Evolutionary conservation across 176 grass and related monocot genomes (phyloP), one percentile per base, ranked within the genome.

Genomic region (Paspalum vaginatum): DNA sequence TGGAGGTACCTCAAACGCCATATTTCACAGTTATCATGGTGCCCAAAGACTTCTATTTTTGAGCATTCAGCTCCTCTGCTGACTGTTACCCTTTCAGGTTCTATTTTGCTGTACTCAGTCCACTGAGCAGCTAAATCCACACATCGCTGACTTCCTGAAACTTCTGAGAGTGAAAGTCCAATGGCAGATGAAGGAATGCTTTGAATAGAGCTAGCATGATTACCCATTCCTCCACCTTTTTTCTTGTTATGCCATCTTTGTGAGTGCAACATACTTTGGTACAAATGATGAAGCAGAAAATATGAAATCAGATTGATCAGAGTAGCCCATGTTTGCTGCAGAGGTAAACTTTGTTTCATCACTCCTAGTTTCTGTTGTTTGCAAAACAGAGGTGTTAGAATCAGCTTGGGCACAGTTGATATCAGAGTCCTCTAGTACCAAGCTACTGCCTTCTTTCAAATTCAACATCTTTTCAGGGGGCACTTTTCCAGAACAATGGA

Each of bases 1-100:
- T 57, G 50, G 44, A 73, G 42, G 59, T 62, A 94, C 92, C 92
- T 94, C 57, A 91, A 67, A 69, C 86, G 92, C 92, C 88, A 94
- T 67, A 44, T 61, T 75, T 94, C 83, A 75, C 92, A 94, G 65
- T 71, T 76, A 53, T 88, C 92, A 44, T 78, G 75, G 22, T 70
- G 66, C 40, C 46, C 69, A 84, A 73, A 66, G 72, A 78, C 81
- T 51, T 81, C 76, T 62, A 12, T 65, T 82, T 39, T 43, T 70
- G 70, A 74, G 57, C 13, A 57, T 69, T 42, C 48, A 5, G 44
- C 12, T 61, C 63, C 51, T 60, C 22, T 18, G 20, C 51, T 68
- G 24, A 56, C 12, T 32, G 42, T 40, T 56, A 56, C 16, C 65
- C 42, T 61, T 44, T 85, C 72, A 77, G 59, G 68, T 80, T 84